Evolutionary conservation across 75 land plant species (phyloP), one percentile per base, ranked within the genome.

Genomic region (Pseudotsuga menziesii): DNA sequence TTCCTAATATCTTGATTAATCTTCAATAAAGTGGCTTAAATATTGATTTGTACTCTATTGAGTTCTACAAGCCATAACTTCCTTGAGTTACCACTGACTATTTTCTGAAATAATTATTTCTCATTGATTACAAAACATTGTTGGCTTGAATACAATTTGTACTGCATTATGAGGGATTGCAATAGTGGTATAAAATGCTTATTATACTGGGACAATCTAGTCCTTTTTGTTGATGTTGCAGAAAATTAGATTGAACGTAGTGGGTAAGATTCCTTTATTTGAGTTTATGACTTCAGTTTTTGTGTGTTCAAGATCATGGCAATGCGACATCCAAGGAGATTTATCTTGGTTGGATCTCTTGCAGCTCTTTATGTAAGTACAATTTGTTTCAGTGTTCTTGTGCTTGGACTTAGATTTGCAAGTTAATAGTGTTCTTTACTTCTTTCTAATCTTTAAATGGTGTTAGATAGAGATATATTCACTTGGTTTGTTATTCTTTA

Each of bases 271-370:
- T 61, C 19, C 39, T 32, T 32, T 64, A 4, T 16, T 32, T 64
- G 66, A 62, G 36, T 35, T 62, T 62, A 62, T 35, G 29, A 15
- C 29, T 62, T 62, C 15, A 29, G 35, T 32, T 64, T 16, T 64
- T 64, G 17, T 64, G 69, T 32, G 35, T 64, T 64, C 36, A 72
- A 95, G 98, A 91, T 95, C 25, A 75, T 95, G 86, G 98, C 98
- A 39, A 95, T 95, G 98, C 91, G 98, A 13, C 86, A 95, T 83
- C 91, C 98, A 41, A 84, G 98, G 74, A 86, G 91, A 72, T 74
- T 84, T 69, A 91, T 95, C 8, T 82, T 95, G 59, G 74, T 85
- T 55, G 98, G 98, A n/a, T 88, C 89, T 73, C 78, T 93, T 56
- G 58, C 76, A 32, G 91, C 95, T 63, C 77, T 95, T 2, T 88